A percentile compares a stretch with the other conserved stretches of the same genome.
phyloP scores from a whole-genome alignment of 192 early-diverging fungal species.

The Allomyces macrogynus region DNA sequence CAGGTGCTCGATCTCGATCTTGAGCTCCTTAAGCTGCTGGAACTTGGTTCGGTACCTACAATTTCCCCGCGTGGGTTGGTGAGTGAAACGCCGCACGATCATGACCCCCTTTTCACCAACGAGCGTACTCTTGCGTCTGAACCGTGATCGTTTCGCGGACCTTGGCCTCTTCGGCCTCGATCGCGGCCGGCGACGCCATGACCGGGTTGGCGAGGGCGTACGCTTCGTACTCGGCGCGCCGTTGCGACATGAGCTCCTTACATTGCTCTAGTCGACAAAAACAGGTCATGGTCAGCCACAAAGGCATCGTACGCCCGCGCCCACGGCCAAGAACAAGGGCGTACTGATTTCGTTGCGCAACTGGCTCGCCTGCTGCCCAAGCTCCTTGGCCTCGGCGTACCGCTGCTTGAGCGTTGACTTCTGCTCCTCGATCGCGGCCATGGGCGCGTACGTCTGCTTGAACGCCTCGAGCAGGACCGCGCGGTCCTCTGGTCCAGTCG shows the following conservation, averaged over 20 bases:
- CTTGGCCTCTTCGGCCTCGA: constrained; percentile 2
- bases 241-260: constrained; percentile 11
- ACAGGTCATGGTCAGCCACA: no score
- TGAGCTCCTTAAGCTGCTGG: constrained; percentile 29
- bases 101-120: no score
- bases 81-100: no score
- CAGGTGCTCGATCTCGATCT: constrained; percentile 42
- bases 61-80: neutral
- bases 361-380: constrained; percentile 24
- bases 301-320: no score
- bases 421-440: constrained; percentile 33
- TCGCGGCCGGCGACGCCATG: neutral
- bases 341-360: constrained; percentile 25
- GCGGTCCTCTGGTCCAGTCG: constrained; percentile 17
- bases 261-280: constrained; percentile 5
- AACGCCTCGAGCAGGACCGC: constrained; percentile 37
- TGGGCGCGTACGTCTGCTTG: constrained; percentile 22
- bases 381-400: constrained; percentile 26
- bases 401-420: constrained; percentile 29
- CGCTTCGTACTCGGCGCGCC: constrained; percentile 3
- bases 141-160: neutral
- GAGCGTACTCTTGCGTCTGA: no score
- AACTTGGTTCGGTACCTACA: constrained; percentile 28
- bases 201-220: constrained; percentile 1
- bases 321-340: neutral